These are phyloP conservation scores for Coprinopsis marcescibilis DNA, from an alignment of 768 basidiomycete species.

Conservation along the genomic window DNA sequence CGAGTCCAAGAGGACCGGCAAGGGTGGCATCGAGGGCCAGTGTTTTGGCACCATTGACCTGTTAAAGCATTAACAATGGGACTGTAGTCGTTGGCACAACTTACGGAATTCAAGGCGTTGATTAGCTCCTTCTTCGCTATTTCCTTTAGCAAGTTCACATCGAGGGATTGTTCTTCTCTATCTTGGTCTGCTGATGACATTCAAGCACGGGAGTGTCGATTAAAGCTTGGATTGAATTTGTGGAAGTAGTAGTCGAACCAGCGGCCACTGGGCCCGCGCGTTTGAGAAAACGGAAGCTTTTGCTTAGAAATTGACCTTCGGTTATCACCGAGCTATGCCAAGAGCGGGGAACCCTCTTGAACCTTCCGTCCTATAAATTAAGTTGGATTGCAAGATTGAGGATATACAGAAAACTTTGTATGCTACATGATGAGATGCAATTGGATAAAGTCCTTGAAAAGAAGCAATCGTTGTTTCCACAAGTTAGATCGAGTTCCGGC, in stretches of 20 bases:
- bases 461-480: background rate
- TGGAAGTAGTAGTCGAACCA: too few species aligned
- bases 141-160: conserved; percentile 67
- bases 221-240: too few species aligned
- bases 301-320: too few species aligned
- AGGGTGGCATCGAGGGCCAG: conserved; percentile 87
- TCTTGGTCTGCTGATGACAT: conserved; percentile 5
- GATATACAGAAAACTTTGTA: too few species aligned
- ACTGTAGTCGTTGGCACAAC: background rate
- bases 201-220: background rate
- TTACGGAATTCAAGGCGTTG: conserved; percentile 74
- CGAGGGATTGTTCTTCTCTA: conserved; percentile 35
- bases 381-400: too few species aligned
- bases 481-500: conserved; percentile 63
- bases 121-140: conserved; percentile 76
- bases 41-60: conserved; percentile 94
- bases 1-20: conserved; percentile 87
- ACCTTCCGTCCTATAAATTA: too few species aligned
- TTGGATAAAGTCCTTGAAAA: background rate
- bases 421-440: background rate
- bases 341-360: too few species aligned
- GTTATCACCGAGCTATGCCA: too few species aligned
- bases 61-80: conserved; percentile 8
- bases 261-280: too few species aligned
- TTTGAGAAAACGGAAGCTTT: too few species aligned